These are phyloP conservation scores for Penicillium sp. DNA, from an alignment of 2,329 filamentous ascomycete species.

Conservation along the genomic window DNA sequence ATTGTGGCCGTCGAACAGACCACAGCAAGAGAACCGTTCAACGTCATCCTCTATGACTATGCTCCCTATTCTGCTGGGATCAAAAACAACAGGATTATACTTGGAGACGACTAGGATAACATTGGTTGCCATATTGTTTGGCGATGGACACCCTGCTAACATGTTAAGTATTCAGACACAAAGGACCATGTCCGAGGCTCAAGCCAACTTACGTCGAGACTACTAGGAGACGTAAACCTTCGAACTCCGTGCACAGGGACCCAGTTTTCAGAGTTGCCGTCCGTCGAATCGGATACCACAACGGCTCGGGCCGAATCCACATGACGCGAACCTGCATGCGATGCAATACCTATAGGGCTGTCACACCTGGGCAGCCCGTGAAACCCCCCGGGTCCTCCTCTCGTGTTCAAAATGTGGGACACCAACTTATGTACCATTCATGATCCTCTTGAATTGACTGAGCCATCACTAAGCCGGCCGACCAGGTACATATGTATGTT, in stretches of 20 bases:
- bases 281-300: neutral
- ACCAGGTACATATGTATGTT: neutral
- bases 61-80: neutral
- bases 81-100: neutral
- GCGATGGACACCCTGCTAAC: neutral
- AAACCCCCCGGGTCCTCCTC: neutral
- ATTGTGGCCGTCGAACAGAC: neutral
- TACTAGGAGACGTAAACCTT: too few relatives aligned
- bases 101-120: neutral
- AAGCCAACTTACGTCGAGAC: neutral
- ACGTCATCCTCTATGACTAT: neutral
- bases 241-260: neutral
- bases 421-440: too few relatives aligned
- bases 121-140: neutral
- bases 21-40: neutral
- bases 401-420: neutral
- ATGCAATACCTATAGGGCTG: neutral
- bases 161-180: neutral
- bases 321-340: neutral
- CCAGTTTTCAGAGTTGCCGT: neutral
- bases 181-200: neutral
- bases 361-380: too few relatives aligned
- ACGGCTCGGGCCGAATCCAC: conserved; percentile 2
- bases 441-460: neutral
- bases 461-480: neutral